Conservation (phyloP, 129 eudicot species). For the sunflower (Helianthus annuus) region HanXRQr2.0-SUNRISE NC_035448.2:64370269-64370768, state of each 20-base stretch:
- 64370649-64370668: constrained; percentile 31
- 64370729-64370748: too few relatives aligned
- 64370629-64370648: constrained; percentile 45
- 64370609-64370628: constrained; percentile 51
- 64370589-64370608: constrained; percentile 36
- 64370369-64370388: not conserved
- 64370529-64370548: not conserved
- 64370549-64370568: constrained; percentile 18
- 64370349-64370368: too few relatives aligned
- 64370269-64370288: too few relatives aligned
- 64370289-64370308: too few relatives aligned
- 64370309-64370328: too few relatives aligned
- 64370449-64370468: not conserved
- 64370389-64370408: not conserved
- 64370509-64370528: constrained; percentile 2
- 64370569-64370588: constrained; percentile 26
- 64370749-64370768: too few relatives aligned
- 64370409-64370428: not conserved
- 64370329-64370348: too few relatives aligned
- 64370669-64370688: constrained; percentile 48
- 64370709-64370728: too few relatives aligned
- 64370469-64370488: not conserved
- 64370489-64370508: not conserved
- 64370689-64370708: constrained; percentile 18
- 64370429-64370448: not conserved